Evolutionary conservation across 208 protist species (phyloP).

Genomic region (Crithidia expoeki): DNA sequence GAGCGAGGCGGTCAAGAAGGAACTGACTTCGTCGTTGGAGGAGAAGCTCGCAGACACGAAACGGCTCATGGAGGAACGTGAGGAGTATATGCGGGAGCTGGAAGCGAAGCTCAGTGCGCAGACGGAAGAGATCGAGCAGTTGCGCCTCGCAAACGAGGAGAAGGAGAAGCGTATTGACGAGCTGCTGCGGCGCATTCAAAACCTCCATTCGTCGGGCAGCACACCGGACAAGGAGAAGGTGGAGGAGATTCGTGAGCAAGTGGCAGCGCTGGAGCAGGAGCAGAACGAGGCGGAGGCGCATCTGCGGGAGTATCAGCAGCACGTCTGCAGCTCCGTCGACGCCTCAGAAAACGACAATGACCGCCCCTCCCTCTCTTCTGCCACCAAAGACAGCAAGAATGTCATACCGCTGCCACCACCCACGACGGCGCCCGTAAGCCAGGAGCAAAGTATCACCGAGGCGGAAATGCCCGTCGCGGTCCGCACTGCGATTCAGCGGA

Average conservation of each 20-base stretch:
- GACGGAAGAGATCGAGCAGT: conserved; percentile 54
- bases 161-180: conserved; percentile 72
- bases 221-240: conserved; percentile 27
- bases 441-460: not conserved
- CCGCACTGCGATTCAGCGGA: conserved; percentile 12
- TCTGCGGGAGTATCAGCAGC: conserved; percentile 31
- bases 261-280: conserved; percentile 68
- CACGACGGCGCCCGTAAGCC: not conserved
- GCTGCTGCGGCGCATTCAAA: conserved; percentile 57
- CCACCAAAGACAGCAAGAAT: conserved; percentile 4
- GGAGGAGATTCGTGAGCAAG: conserved; percentile 59
- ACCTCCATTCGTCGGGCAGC: conserved; percentile 23
- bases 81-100: conserved; percentile 68
- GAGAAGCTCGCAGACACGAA: conserved; percentile 73
- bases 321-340: conserved; percentile 13
- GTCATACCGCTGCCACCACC: not conserved
- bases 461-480: conserved; percentile 24
- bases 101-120: conserved; percentile 58
- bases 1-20: conserved; percentile 73
- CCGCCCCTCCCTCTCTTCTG: conserved; percentile 21
- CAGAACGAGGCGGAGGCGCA: conserved; percentile 42
- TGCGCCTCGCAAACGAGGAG: conserved; percentile 59
- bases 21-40: conserved; percentile 67
- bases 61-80: conserved; percentile 71
- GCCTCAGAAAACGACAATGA: conserved; percentile 19